Evolutionary conservation across 345 rosid species (phyloP), one percentile per base, ranked within the genome.

Genomic region (Sisymbrium irio): DNA sequence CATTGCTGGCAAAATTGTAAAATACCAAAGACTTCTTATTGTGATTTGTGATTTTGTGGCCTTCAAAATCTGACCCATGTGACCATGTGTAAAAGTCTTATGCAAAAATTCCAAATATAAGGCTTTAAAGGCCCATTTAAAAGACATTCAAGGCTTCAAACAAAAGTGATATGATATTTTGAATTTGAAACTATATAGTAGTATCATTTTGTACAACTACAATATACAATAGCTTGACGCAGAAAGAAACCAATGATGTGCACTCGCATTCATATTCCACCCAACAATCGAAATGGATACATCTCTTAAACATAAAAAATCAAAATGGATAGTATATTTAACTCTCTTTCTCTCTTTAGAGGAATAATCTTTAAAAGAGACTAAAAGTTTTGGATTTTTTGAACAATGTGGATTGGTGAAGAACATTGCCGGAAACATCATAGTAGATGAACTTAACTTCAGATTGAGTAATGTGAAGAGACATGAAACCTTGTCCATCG

Each of bases 401-500:
- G 65, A 72, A 71, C 28, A 62, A 62, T 30, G 18, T 62, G 78
- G 83, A 88, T 66, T 64, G 50, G 76, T 88, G 90, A 83, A 88
- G 41, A 71, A 82, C 82, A 42, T 71, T 64, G 62, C 97, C 94
- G 25, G 28, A 74, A 61, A 81, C 76, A 12, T 88, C 88, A 20
- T 89, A 92, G 75, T 77, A 84, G 22, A 60, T 63, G 14, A 84
- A 36, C 12, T 62, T 61, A 13, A 59, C 78, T 4, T 68, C 28
- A 53, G 79, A 62, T 44, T 17, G 78, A 35, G 82, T 83, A 25
- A 85, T 33, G 30, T 83, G 68, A 47, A 88, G 42, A 3, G 90
- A 84, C 87, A 89, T 75, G 69, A 92, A 89, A 35, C 96, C 97
- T 83, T 92, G 98, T 3, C 94, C 94, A 9, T 89, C 94, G 7